Base-by-base conservation (phyloP, 768 basidiomycete species). In the Omphalotus guepiniiformis region DNA sequence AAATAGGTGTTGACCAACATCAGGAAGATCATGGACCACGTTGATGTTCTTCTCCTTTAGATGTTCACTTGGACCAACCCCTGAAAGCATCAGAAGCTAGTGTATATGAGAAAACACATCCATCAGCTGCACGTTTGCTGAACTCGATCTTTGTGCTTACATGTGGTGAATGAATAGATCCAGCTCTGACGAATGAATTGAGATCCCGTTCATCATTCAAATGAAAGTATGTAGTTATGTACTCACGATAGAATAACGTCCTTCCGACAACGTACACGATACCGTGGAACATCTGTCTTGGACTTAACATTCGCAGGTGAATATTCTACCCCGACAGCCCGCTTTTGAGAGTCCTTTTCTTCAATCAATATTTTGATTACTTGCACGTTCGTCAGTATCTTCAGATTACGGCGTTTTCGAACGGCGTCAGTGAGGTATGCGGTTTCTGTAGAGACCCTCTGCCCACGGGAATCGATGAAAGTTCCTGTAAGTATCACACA, bases 1-100 rank as follows among this genome's bases (percentile, higher is more conserved):
- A 37, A 76, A 68, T 15, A 93, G 73, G 59, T 90, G 74, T 7
- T 75, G 68, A 12, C 91, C 91, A 16, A 93, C 88, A 9, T 82
- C 82, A 0, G 85, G 83, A 2, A 85, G 74, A 54, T 90, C 79
- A 5, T 78, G 58, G 18, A 83, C 65, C 25, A 82, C 63, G 1
- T 76, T 68, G 18, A 93, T 82, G 4, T 64, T 62, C 47, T 81
- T 66, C 29, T 68, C 60, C 9, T 67, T 53, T 28, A 92, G 70
- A 11, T 85, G 72, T 1, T 68, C 68, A 2, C 73, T 71, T 28
- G 88, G 85, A 2, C 90, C 91, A 39, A 93, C 67, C 8, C 91
- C 91, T 29, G 85, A 88, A 15, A 88, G 71, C 73, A 85, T 74
- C 12, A 88, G 70, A 42, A 87, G 75, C 68, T 85, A 64, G 18